These are phyloP conservation scores for Blastomyces parvus DNA, from an alignment of 2,329 filamentous ascomycete genomes.

Conservation along the genomic window DNA sequence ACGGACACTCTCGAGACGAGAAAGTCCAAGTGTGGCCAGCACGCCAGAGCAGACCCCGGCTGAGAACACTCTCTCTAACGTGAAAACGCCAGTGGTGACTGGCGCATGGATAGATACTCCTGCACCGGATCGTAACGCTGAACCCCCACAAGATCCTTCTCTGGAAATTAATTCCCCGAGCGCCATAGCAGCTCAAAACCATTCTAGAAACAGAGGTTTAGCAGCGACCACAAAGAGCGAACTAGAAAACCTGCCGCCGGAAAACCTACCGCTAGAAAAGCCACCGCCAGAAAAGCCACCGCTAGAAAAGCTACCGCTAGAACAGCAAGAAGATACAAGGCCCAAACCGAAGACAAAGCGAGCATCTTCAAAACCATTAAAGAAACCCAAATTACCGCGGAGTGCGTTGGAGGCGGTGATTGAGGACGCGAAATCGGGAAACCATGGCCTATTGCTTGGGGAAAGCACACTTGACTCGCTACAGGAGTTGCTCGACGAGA, in stretches of 20 bases:
- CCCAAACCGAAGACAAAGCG: constrained; percentile 14
- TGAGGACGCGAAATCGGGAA: constrained; percentile 32
- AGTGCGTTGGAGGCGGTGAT: constrained; percentile 36
- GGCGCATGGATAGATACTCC: constrained; percentile 42
- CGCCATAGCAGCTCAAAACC: constrained; percentile 3
- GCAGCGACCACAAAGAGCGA: neutral
- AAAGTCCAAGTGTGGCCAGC: constrained; percentile 26
- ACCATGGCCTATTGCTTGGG: constrained; percentile 31
- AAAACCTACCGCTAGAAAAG: neutral
- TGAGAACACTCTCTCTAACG: constrained; percentile 26
- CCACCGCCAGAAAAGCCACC: neutral
- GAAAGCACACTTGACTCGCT: constrained; percentile 40
- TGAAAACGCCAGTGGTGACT: constrained; percentile 37
- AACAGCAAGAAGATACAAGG: neutral
- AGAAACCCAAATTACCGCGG: constrained; percentile 33
- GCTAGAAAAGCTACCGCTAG: neutral
- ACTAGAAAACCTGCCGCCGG: neutral
- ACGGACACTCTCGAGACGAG: constrained; percentile 33
- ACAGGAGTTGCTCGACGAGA: constrained; percentile 32
- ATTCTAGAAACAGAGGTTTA: neutral
- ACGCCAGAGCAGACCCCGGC: constrained; percentile 30
- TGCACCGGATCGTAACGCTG: constrained; percentile 29
- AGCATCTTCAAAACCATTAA: constrained; percentile 19
- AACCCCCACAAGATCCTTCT: constrained; percentile 20
- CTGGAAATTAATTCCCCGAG: constrained; percentile 21